phyloP scores from a whole-genome alignment of 1,284 basidiomycete species.

The Cutaneotrichosporon mucoides region DNA sequence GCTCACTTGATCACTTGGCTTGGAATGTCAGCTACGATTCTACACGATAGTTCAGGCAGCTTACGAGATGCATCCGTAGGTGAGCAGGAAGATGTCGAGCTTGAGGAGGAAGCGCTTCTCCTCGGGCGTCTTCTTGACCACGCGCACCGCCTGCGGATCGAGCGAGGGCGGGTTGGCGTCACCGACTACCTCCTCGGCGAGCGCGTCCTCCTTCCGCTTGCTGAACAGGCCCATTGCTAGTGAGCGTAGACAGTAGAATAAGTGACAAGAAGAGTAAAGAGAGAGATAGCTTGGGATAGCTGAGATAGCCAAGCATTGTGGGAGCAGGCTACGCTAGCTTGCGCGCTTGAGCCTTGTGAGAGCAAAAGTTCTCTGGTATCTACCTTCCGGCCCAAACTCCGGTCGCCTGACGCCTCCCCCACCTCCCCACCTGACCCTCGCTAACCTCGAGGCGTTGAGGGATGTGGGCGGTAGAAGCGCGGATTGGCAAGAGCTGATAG shows the following conservation, averaged over 20 bases:
- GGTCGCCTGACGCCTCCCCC: no score
- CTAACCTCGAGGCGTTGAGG: no score
- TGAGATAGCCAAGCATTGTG: not conserved
- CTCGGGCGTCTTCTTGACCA: conserved; percentile 23
- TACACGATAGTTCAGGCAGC: not conserved
- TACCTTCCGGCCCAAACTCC: no score
- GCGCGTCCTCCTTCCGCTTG: not conserved
- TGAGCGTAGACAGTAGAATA: not conserved
- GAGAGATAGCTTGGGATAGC: not conserved
- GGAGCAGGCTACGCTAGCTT: no score
- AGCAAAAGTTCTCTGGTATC: no score
- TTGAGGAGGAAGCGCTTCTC: conserved; percentile 36
- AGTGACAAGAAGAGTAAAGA: not conserved
- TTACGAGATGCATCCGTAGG: conserved; percentile 27
- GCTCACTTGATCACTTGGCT: conserved; percentile 7
- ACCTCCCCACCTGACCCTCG: no score
- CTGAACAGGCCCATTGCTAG: conserved; percentile 3
- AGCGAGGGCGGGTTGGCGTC: conserved; percentile 9
- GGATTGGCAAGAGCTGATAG: no score
- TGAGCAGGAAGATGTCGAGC: conserved; percentile 36
- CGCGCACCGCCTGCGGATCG: conserved; percentile 16
- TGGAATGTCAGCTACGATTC: not conserved
- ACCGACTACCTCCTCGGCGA: not conserved
- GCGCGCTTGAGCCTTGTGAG: no score
- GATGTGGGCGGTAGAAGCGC: no score